Base-by-base conservation (phyloP, 2,329 filamentous ascomycete genomes). In the Apiospora koreana region DNA sequence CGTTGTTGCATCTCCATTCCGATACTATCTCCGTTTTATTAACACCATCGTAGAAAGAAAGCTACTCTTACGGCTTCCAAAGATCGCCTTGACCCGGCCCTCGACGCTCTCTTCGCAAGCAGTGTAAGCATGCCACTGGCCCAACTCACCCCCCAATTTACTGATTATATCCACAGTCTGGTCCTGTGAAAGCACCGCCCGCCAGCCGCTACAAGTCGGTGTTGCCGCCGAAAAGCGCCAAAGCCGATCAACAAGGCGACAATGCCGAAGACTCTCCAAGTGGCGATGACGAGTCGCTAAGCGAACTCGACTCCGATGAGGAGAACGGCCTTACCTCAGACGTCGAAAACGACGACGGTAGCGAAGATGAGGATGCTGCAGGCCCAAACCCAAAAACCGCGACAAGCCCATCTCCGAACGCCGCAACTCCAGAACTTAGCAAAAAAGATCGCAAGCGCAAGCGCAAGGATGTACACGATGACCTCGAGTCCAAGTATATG, bases 401-500 rank as follows among this genome's bases (percentile, higher is more conserved):
- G 62, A 75, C 78, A 25, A 77, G 81, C 64, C 73, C 79, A 42
- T 78, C 79, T 58, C 71, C 70, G 28, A 83, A 80, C 66, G 68
- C 79, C 45, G 79, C 83, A 69, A 80, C 80, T 46, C 76, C 80
- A 76, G 75, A 78, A 71, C 81, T 75, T 77, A 83, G 75, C 81
- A 84, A 86, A 69, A 83, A 86, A 68, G 85, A 88, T 12, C 84
- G 87, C 41, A 93, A 92, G 79, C 86, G 91, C 72, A 93, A 92
- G 82, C 86, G 91, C 70, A 90, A 85, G 69, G 87, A 92, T 42
- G 88, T 91, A 14, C 87, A 92, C 70, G 91, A 93, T 31, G 89
- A 93, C 69, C 81, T 94, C 1, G 93, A 94, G 77, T 87, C 86
- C 70, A 88, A 87, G 67, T 94, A 95, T 76, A 83, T 95, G 82